Base-by-base conservation (phyloP, 257 asterid species). In the Nyctanthes arbortristis region DNA sequence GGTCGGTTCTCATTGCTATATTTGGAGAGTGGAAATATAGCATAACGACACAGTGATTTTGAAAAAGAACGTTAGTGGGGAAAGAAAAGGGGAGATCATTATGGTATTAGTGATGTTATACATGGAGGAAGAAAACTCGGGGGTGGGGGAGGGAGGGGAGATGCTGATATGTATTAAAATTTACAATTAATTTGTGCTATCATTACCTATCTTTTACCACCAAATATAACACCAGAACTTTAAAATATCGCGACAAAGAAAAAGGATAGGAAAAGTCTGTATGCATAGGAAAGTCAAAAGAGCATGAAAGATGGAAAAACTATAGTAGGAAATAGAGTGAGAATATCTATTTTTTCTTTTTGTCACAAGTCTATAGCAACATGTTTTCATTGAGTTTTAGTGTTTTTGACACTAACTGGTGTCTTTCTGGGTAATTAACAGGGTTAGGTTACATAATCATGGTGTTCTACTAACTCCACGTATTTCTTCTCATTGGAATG, bases 401-500 rank as follows among this genome's bases (percentile, higher is more conserved):
- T 3, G 22, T 16, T 18, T 13, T 40, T 8, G 52, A 40, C 7
- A n/a, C 4, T 3, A 13, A 39, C 13, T 4, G 4, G 16, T 39
- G 47, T 56, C 20, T 47, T 24, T 3, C 28, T 29, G 7, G 29
- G 30, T 52, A 13, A 18, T 1, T 52, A 14, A 2, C 22, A 18
- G 58, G 28, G 3, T 52, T 52, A 7, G 29, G 28, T 52, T 39
- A 18, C 58, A 52, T 52, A 52, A 52, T 5, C 8, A 22, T 52
- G 29, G 58, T 52, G 10, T 56, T 66, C 27, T 67, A 74, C 32
- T 80, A 32, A 57, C 56, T 76, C 63, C 31, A 54, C 65, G 33
- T 27, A 39, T 40, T 49, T 62, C 43, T 65, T 35, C 54, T 39
- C 69, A 67, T 70, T 66, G 34, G 43, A 18, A 65, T 79, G 83